phyloP scores from a whole-genome alignment of 2,329 filamentous ascomycete species.

The Arthrobotrys musiformis region DNA sequence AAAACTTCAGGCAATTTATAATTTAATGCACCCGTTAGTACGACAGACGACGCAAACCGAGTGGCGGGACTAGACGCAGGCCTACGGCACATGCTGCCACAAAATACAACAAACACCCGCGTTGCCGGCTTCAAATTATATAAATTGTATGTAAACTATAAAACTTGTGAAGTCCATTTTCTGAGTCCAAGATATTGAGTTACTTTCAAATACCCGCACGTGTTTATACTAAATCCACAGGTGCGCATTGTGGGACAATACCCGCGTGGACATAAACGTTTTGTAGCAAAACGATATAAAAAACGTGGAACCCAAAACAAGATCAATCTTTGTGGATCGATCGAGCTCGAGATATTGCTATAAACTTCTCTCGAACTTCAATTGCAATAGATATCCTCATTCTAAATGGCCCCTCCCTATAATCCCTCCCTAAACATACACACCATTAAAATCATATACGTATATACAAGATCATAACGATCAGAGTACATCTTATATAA shows the following conservation, averaged over 20 bases:
- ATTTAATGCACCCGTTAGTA: too few relatives aligned
- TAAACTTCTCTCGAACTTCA: constrained; percentile 15
- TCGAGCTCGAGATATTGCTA: not conserved
- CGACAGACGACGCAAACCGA: too few relatives aligned
- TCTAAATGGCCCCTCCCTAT: not conserved
- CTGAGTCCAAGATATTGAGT: too few relatives aligned
- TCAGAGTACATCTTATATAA: too few relatives aligned
- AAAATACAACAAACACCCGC: not conserved
- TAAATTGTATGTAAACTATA: not conserved
- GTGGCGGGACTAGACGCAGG: too few relatives aligned
- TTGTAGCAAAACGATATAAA: not conserved
- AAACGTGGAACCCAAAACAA: not conserved
- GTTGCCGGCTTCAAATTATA: not conserved
- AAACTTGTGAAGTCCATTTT: too few relatives aligned
- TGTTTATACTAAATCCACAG: too few relatives aligned
- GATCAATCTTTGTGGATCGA: not conserved
- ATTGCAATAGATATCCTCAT: not conserved
- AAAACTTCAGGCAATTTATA: too few relatives aligned
- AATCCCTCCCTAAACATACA: not conserved
- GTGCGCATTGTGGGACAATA: too few relatives aligned
- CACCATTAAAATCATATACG: not conserved
- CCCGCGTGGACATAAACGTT: not conserved
- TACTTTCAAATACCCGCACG: too few relatives aligned
- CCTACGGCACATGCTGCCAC: not conserved
- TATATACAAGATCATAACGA: too few relatives aligned